Conservation (phyloP, 805 yeast genomes). For the Wickerhamomyces hampshirensis region DNA sequence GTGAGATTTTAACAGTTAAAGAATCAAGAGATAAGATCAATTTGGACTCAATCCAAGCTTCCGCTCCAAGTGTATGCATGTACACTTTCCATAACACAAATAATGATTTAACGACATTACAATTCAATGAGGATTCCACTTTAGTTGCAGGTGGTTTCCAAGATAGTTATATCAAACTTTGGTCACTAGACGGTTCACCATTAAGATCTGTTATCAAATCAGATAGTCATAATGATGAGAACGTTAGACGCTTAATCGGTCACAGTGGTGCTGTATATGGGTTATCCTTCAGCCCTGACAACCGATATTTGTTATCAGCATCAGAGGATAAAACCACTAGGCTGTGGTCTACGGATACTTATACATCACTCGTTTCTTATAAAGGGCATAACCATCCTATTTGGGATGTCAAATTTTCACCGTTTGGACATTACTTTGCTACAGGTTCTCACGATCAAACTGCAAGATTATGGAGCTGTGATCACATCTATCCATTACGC, state of each 20-base stretch:
- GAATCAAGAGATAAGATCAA: constrained; percentile 76
- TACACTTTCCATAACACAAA: constrained; percentile 96
- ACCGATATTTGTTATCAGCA: constrained; percentile 68
- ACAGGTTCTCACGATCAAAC: constrained; percentile 98
- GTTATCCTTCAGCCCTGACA: constrained; percentile 85
- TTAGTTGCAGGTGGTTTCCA: constrained; percentile 92
- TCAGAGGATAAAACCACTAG: constrained; percentile 92
- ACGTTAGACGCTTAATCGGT: constrained; percentile 59
- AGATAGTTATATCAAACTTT: constrained; percentile 83
- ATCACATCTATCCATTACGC: constrained; percentile 92
- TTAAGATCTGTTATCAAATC: constrained; percentile 54
- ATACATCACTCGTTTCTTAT: constrained; percentile 84
- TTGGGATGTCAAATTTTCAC: constrained; percentile 95
- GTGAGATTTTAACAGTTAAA: constrained; percentile 72
- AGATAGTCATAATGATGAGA: constrained; percentile 45
- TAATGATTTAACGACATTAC: constrained; percentile 79
- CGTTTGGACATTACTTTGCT: constrained; percentile 96
- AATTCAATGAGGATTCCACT: constrained; percentile 83
- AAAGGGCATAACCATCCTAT: constrained; percentile 95
- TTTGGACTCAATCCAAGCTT: constrained; percentile 66
- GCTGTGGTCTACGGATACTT: constrained; percentile 92
- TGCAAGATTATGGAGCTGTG: constrained; percentile 96
- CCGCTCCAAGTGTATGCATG: constrained; percentile 94
- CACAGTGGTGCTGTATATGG: constrained; percentile 96
- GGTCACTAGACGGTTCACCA: constrained; percentile 93